Evolutionary conservation across 306 rosid genomes (phyloP), one percentile per base, ranked within the genome.

Genomic region (Pyrus communis): DNA sequence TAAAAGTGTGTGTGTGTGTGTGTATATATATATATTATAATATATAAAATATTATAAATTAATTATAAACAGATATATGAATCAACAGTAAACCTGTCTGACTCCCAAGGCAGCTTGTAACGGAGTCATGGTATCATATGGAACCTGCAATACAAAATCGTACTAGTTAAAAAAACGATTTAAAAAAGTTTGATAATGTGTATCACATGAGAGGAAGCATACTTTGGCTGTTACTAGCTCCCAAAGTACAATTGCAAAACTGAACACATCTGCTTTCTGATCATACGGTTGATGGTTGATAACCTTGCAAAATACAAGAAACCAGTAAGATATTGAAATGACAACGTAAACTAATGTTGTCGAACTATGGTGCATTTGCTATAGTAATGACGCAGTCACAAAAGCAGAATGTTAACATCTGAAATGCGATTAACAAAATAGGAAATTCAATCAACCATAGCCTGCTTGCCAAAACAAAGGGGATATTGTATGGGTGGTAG

Each of bases 31-130:
- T 31, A 31, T 31, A 31, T 31, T 31, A 31, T 31, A 31, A 31
- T 2, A 14, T 22, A 21, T 5, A 68, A 3, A 68, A 45, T 18
- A 49, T 25, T 22, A 12, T 15, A 49, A 18, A 14, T 49, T 49
- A 18, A 3, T 17, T 51, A 51, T 5, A 78, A 80, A 31, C 18
- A 57, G 38, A 61, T 13, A 61, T 8, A 61, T 17, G 64, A 38
- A 78, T 28, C 22, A 65, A 49, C 58, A 4, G 45, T 54, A 46
- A 40, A 95, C 99, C 99, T 96, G 98, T 92, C 99, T 91, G 80
- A 96, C 99, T 79, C 99, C 98, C 84, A 96, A 86, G 63, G 99
- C 99, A 75, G 99, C 99, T 92, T 96, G 99, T 61, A 96, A 79
- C n/a, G 99, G 99, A 83, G 99, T 92, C 98, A 96, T 88, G 79